A percentile compares a stretch with the other conserved stretches of the same genome.
phyloP scores from a whole-genome alignment of 495 filamentous ascomycete genomes.

The Podospora anserina region DNA sequence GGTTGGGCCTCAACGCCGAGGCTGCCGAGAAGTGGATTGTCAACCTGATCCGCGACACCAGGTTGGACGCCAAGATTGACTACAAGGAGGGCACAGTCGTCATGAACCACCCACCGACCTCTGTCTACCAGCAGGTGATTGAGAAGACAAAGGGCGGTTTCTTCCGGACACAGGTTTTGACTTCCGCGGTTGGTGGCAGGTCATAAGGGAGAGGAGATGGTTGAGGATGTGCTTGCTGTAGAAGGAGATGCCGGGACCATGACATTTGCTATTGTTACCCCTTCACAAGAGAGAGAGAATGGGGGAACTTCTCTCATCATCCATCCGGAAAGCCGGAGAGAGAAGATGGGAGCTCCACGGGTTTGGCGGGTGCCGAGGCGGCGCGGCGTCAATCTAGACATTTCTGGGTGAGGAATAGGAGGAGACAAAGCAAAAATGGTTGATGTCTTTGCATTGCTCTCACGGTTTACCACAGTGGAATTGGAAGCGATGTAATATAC shows the following conservation, averaged over 20 bases:
- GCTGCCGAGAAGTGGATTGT: constrained; percentile 99
- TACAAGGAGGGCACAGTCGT: constrained; percentile 97
- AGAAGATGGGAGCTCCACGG: no score
- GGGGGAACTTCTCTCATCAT: background rate
- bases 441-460: background rate
- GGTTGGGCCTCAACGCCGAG: constrained; percentile 83
- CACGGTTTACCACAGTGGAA: background rate
- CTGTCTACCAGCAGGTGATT: constrained; percentile 98
- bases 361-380: background rate
- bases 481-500: constrained; percentile 8
- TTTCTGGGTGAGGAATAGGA: background rate
- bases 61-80: constrained; percentile 97
- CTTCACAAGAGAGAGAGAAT: background rate
- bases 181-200: constrained; percentile 48
- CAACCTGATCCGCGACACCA: constrained; percentile 94
- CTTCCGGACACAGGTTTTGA: constrained; percentile 80
- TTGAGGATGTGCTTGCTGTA: background rate
- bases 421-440: background rate
- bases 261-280: background rate
- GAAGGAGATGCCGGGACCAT: constrained; percentile 1
- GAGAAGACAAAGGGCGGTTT: constrained; percentile 93
- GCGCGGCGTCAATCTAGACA: background rate
- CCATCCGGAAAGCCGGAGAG: background rate
- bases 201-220: constrained; percentile 20
- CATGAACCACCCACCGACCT: constrained; percentile 98